Percentiles rank a stretch among this genome's conserved stretches.
Evolutionary conservation across 2,329 filamentous ascomycete species (phyloP).

Genomic region (Pseudogymnoascus sp.): DNA sequence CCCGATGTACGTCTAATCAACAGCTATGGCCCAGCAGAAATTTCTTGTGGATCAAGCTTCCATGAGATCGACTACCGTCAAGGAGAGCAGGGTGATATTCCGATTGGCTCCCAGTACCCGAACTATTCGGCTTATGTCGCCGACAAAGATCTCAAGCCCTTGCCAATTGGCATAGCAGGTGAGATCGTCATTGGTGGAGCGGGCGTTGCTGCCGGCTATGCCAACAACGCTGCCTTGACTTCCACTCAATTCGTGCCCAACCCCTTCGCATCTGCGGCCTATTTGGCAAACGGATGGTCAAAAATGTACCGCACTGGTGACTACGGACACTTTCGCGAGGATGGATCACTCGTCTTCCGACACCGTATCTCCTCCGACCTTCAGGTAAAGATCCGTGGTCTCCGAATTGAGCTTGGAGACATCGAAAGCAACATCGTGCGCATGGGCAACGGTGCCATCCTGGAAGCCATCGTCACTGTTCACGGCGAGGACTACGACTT

Average conservation of each 20-base stretch:
- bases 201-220: constrained; percentile 30
- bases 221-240: constrained; percentile 21
- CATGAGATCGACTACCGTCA: constrained; percentile 20
- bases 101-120: constrained; percentile 11
- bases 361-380: constrained; percentile 28
- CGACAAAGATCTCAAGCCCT: constrained; percentile 28
- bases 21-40: constrained; percentile 19
- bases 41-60: constrained; percentile 12
- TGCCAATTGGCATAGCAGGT: constrained; percentile 34
- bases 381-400: constrained; percentile 31
- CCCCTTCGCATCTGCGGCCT: constrained; percentile 4
- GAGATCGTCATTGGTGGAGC: constrained; percentile 35
- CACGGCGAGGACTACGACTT: constrained; percentile 18
- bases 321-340: constrained; percentile 19
- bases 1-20: constrained; percentile 15
- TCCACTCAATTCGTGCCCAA: constrained; percentile 11
- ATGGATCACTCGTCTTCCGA: constrained; percentile 25
- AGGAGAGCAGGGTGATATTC: background rate
- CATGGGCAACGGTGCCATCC: constrained; percentile 19
- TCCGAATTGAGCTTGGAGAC: constrained; percentile 36
- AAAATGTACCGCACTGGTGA: constrained; percentile 26
- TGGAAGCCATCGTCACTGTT: constrained; percentile 22
- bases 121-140: constrained; percentile 30
- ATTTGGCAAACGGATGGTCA: constrained; percentile 11
- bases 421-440: constrained; percentile 28